A percentile compares a stretch with the other conserved stretches of the same genome.
These are phyloP conservation scores for Diaporthe sp. DNA, from an alignment of 2,329 filamentous ascomycete species.

Conservation along the genomic window DNA sequence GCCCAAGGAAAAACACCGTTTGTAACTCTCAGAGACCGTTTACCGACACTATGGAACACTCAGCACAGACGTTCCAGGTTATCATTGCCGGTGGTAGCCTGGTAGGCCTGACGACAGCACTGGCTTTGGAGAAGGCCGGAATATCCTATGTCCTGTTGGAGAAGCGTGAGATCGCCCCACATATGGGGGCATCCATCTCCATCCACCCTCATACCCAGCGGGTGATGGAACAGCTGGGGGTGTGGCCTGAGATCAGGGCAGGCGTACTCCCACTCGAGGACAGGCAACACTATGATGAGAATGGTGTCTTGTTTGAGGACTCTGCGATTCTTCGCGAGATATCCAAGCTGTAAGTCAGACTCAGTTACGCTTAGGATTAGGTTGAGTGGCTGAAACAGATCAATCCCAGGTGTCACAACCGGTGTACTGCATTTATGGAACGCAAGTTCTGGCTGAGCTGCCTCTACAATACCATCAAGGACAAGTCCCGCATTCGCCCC, in stretches of 20 bases:
- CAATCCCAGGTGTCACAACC: constrained; percentile 6
- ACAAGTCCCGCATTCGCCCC: constrained; percentile 36
- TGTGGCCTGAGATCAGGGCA: constrained; percentile 29
- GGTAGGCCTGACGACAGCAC: constrained; percentile 41
- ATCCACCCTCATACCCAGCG: constrained; percentile 28
- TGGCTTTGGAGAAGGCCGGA: constrained; percentile 42
- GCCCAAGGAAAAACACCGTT: background rate
- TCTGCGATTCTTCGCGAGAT: constrained; percentile 36
- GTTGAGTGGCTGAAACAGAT: constrained; percentile 18
- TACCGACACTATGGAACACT: background rate
- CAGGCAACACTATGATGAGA: constrained; percentile 39
- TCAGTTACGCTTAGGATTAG: too few relatives aligned
- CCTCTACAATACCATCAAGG: constrained; percentile 41
- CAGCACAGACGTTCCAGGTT: constrained; percentile 33
- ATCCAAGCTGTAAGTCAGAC: constrained; percentile 11
- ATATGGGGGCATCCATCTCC: constrained; percentile 42
- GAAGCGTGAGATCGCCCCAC: constrained; percentile 43
- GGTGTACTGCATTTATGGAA: constrained; percentile 36
- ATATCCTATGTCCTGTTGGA: constrained; percentile 44
- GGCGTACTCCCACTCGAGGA: constrained; percentile 24
- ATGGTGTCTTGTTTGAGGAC: constrained; percentile 41
- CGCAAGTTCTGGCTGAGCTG: constrained; percentile 35
- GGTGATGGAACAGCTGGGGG: constrained; percentile 41
- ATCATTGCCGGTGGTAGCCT: constrained; percentile 44
- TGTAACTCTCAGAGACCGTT: background rate